Base-by-base conservation (phyloP, 257 asterid genomes). In the Prunella vulgaris region DNA sequence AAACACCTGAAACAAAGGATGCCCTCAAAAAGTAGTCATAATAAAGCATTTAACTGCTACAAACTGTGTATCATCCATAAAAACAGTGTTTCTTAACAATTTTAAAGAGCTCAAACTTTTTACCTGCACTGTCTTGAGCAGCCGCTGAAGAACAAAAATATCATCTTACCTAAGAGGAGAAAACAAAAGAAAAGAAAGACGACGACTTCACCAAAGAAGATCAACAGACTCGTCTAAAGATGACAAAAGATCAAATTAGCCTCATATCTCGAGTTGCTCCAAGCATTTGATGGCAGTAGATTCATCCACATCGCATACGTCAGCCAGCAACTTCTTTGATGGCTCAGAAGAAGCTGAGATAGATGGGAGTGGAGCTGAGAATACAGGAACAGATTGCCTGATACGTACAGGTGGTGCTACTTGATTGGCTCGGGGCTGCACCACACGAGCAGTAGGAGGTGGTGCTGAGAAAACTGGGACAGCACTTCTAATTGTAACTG, bases 401-500 rank as follows among this genome's bases (percentile, higher is more conserved):
- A 84, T 65, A 63, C 79, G 68, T 32, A 86, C 87, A 0, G 90
- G 90, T n/a, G 87, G 86, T 15, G 84, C 84, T 8, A 79, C 68
- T 25, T 73, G 78, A 53, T 68, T 53, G 7, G 91, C 40, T 17
- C 32, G 85, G 82, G 1, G 69, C 74, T 58, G 85, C 85, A 57
- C 48, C n/a, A n/a, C n/a, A n/a, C n/a, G n/a, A n/a, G n/a, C n/a
- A n/a, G n/a, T n/a, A n/a, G n/a, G 79, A 17, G 92, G 87, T 1
- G 92, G 94, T 2, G 93, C 88, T 32, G 97, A 79, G 83, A 80
- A 90, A 67, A 88, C 97, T 0, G 97, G 96, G 49, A 85, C 71
- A 0, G 94, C 60, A 7, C 80, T 85, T 80, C 96, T 81, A 30
- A 84, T 75, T 15, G 95, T 81, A 44, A 90, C 89, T 0, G 93